These are phyloP conservation scores for Xylogone sp. DNA, from an alignment of 2,329 filamentous ascomycete genomes.

Conservation along the genomic window DNA sequence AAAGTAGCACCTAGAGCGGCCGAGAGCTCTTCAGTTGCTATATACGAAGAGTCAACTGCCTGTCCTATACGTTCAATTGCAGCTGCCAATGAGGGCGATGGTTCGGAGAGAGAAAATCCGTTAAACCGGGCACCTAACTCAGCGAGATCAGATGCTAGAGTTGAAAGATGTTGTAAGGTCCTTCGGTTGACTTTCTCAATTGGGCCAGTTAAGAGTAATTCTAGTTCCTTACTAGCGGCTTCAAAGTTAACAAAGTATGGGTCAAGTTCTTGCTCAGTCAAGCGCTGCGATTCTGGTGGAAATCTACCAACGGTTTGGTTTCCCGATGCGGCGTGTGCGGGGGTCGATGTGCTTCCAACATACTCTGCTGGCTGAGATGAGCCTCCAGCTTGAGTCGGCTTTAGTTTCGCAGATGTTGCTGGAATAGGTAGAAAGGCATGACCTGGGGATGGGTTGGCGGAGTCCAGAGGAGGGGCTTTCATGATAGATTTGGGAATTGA, in stretches of 20 bases:
- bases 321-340: conserved; percentile 54
- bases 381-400: conserved; percentile 41
- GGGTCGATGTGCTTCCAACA: conserved; percentile 44
- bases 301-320: conserved; percentile 72
- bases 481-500: conserved; percentile 92
- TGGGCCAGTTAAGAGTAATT: conserved; percentile 80
- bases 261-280: conserved; percentile 88
- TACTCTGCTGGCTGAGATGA: conserved; percentile 50
- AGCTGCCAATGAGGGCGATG: conserved; percentile 79
- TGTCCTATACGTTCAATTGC: conserved; percentile 95
- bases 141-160: conserved; percentile 80
- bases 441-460: conserved; percentile 84
- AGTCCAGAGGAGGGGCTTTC: conserved; percentile 91
- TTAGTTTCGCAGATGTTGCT: conserved; percentile 82
- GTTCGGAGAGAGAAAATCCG: conserved; percentile 91
- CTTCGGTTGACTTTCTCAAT: conserved; percentile 97
- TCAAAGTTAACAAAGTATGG: conserved; percentile 96
- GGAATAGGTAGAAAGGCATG: conserved; percentile 88
- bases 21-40: conserved; percentile 89
- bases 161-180: conserved; percentile 79
- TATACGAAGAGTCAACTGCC: conserved; percentile 92
- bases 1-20: conserved; percentile 87
- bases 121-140: conserved; percentile 96
- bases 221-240: conserved; percentile 84
- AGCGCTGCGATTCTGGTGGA: conserved; percentile 69